Conservation (phyloP, 1,284 basidiomycete species). For the Tilletia setariae region DNA sequence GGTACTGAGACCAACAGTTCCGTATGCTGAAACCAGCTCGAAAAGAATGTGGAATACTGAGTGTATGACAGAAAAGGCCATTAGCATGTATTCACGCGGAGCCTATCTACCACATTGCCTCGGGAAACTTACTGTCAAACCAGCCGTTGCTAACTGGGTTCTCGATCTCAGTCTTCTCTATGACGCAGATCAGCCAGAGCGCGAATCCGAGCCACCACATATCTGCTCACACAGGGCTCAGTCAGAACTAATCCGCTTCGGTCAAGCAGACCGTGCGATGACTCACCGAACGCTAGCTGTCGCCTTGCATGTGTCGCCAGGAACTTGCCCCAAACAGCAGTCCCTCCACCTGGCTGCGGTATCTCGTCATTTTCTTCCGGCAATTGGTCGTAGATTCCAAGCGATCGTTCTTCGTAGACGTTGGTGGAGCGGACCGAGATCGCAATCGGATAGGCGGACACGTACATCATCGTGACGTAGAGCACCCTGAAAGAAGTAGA, state of each 20-base stretch:
- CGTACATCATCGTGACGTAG: conserved; percentile 67
- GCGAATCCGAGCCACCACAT: conserved; percentile 53
- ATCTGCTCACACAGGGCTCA: conserved; percentile 22
- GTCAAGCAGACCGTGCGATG: conserved; percentile 15
- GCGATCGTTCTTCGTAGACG: conserved; percentile 79
- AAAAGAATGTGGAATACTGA: conserved; percentile 65
- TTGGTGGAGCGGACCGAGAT: conserved; percentile 90
- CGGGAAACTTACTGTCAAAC: conserved; percentile 58
- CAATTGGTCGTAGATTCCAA: conserved; percentile 41
- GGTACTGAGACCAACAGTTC: conserved; percentile 60
- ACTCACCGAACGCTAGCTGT: conserved; percentile 70
- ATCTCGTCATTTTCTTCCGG: conserved; percentile 23
- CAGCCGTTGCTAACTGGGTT: conserved; percentile 36
- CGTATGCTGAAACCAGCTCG: conserved; percentile 74
- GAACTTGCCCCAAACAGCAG: conserved; percentile 70
- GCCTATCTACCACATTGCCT: conserved; percentile 61
- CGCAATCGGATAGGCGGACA: conserved; percentile 59
- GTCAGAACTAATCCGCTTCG: not conserved
- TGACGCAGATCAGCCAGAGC: conserved; percentile 53
- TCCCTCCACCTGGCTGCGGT: conserved; percentile 10
- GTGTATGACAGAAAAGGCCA: conserved; percentile 62
- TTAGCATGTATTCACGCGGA: conserved; percentile 62
- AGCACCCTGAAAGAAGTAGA: conserved; percentile 56
- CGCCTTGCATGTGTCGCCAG: conserved; percentile 73
- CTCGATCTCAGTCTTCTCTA: conserved; percentile 46